Base-by-base conservation (phyloP, 1,284 basidiomycete genomes). In the Cryptococcus maquisensis region DNA sequence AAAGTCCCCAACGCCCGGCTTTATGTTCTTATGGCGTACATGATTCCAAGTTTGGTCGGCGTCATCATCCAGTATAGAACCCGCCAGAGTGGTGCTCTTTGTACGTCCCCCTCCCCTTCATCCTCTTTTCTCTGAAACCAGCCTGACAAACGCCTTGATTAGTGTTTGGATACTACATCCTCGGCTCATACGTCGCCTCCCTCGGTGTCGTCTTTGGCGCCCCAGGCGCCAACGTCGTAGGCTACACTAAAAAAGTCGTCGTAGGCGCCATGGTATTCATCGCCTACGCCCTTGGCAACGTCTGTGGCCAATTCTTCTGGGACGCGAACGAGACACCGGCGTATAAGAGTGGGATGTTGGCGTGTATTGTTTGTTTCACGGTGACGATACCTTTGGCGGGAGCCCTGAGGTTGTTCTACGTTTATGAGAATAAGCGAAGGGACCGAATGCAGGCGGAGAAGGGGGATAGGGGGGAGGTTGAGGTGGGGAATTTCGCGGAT, bases 111-210 rank as follows among this genome's bases (percentile, higher is more conserved):
- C 8, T 41, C 9, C 15, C 21, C 42, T 15, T n/a, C n/a, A n/a
- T n/a, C 42, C 16, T 18, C 2, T 24, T 18, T 42, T 6, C 6
- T 32, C 28, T 37, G 35, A n/a, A n/a, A n/a, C n/a, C n/a, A n/a
- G 28, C 21, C 26, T 51, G 32, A 44, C 39, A n/a, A 15, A 18
- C 15, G 23, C 21, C 45, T 55, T 53, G 3, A n/a, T n/a, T 49
- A 60, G 53, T 69, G 36, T 67, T 65, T 45, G 66, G 66, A 0
- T 69, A 68, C 57, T 69, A 69, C 60, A 67, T 68, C 49, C 52
- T 69, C 18, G 59, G 55, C 3, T 63, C 65, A n/a, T 70, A 67
- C 50, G 66, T 70, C 47, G 66, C 61, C 7, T 49, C 65, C 15
- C 56, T 67, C 16, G 65, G 64, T 18, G 56, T 68, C 12, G 61